These are phyloP conservation scores for Microbotryum silenes-acaulis DNA, from an alignment of 1,284 basidiomycete genomes.

Conservation along the genomic window DNA sequence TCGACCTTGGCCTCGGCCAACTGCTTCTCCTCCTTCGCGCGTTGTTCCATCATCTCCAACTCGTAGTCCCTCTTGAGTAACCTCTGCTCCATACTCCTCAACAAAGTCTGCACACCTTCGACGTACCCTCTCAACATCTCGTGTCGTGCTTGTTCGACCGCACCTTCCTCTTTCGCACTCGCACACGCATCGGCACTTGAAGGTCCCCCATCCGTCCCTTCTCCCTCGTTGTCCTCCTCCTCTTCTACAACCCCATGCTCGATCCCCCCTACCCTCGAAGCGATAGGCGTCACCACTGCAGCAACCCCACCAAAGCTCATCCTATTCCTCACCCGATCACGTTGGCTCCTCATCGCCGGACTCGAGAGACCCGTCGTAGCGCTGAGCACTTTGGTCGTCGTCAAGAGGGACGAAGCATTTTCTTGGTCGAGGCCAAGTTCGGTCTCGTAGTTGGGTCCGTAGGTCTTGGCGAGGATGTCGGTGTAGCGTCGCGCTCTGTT, in stretches of 20 bases:
- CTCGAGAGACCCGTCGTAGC: too few species aligned
- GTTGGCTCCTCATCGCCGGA: too few species aligned
- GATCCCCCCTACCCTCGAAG: too few species aligned
- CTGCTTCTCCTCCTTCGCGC: constrained; percentile 14
- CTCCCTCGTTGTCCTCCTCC: background rate
- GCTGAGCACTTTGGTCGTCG: background rate
- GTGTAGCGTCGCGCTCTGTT: constrained; percentile 11
- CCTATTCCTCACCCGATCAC: too few species aligned
- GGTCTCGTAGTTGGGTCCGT: constrained; percentile 18
- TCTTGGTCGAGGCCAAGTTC: constrained; percentile 1
- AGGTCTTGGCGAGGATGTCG: constrained; percentile 17
- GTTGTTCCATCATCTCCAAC: constrained; percentile 13
- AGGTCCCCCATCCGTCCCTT: background rate
- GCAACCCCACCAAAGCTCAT: too few species aligned
- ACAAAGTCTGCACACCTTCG: constrained; percentile 21
- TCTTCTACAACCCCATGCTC: too few species aligned
- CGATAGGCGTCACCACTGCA: too few species aligned
- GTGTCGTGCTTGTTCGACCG: background rate
- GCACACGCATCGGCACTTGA: too few species aligned
- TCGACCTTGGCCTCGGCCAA: background rate
- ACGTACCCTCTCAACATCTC: constrained; percentile 11
- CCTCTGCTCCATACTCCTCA: constrained; percentile 22
- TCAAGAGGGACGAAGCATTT: background rate
- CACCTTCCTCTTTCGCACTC: background rate
- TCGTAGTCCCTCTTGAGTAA: constrained; percentile 23